Conservation (phyloP, 441 rosid genomes). For the Eruca vesicaria region DNA sequence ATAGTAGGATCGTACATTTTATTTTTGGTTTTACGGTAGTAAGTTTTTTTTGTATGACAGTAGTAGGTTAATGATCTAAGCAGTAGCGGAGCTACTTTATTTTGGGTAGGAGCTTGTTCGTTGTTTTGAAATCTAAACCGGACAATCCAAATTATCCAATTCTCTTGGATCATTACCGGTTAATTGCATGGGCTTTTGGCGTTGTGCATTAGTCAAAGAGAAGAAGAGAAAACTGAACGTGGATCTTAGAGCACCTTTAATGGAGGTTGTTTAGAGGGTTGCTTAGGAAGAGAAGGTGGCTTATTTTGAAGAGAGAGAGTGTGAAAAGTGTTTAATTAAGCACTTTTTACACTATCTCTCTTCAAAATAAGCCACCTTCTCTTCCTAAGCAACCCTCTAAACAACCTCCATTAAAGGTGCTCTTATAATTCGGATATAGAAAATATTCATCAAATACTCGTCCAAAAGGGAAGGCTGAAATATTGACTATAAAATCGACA, state of each 20-base stretch:
- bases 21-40: not conserved
- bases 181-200: not conserved
- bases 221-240: not conserved
- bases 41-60: not conserved
- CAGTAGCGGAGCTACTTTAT: too few relatives aligned
- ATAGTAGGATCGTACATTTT: not conserved
- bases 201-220: too few relatives aligned
- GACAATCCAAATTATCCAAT: conserved; percentile 47
- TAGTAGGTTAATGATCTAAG: too few relatives aligned
- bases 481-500: not conserved
- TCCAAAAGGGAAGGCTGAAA: not conserved
- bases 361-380: too few relatives aligned
- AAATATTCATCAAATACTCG: not conserved
- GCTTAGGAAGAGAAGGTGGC: too few relatives aligned
- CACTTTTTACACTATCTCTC: too few relatives aligned
- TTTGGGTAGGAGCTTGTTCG: conserved; percentile 39
- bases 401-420: too few relatives aligned
- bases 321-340: too few relatives aligned
- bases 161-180: conserved; percentile 35
- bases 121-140: conserved; percentile 54
- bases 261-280: too few relatives aligned
- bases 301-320: too few relatives aligned
- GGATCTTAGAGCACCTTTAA: not conserved
- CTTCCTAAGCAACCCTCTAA: too few relatives aligned
- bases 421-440: not conserved